Conservation (phyloP, 2,329 filamentous ascomycete species). For the Clarireedia paspali region DNA sequence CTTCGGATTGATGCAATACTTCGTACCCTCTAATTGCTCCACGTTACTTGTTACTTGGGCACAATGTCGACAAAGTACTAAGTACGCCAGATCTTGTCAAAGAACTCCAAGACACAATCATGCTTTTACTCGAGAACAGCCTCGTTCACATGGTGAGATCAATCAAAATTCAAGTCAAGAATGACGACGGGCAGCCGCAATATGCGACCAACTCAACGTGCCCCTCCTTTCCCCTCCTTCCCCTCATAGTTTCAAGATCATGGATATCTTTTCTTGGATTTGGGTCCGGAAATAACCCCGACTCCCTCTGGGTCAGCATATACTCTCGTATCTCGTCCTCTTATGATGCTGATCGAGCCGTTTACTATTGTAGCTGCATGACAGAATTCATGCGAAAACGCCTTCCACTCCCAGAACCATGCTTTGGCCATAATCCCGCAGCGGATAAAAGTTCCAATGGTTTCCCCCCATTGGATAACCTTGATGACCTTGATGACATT, state of each 20-base stretch:
- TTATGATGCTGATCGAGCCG: neutral
- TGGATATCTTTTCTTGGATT: neutral
- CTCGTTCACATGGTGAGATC: neutral
- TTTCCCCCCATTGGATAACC: conserved; percentile 15
- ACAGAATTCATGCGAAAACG: conserved; percentile 21
- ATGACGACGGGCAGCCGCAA: neutral
- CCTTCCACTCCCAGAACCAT: neutral
- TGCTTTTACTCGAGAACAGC: neutral
- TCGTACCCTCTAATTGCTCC: neutral
- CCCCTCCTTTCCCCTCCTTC: conserved; percentile 4
- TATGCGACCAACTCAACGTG: conserved; percentile 4
- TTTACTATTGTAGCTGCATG: neutral
- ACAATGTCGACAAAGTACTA: neutral
- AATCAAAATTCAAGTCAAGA: neutral
- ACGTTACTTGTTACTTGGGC: neutral
- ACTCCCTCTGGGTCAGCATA: neutral
- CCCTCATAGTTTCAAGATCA: conserved; percentile 3
- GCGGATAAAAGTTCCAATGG: conserved; percentile 1
- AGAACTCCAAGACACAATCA: conserved; percentile 5
- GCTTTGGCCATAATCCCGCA: conserved; percentile 12
- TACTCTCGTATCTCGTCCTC: neutral
- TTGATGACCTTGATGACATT: conserved; percentile 8
- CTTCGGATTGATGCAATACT: neutral
- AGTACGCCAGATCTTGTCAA: neutral
- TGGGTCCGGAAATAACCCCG: neutral